Base-by-base conservation (phyloP, 1,284 basidiomycete genomes). In the Ustilago bromivora region DNA sequence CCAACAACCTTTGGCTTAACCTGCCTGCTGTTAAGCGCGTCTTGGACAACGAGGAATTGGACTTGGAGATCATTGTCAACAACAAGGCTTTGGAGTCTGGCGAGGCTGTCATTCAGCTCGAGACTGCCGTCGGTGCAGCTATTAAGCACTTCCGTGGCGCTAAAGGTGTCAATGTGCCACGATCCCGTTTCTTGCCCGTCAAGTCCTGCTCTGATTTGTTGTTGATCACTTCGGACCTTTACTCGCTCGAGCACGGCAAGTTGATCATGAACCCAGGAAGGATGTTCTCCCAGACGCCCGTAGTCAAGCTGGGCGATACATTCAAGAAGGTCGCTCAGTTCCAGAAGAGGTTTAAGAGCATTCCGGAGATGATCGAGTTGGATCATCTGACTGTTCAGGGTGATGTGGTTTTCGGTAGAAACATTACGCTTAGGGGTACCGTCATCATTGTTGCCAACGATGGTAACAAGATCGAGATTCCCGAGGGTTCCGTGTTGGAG, bases 1-100 rank as follows among this genome's bases (percentile, higher is more conserved):
- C 95, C 71, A 98, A 98, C 91, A 98, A 98, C 89, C 89, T 96
- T 84, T 98, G 96, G 96, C 91, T 98, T 88, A 94, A 98, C 89
- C 89, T 99, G 53, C 76, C 73, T 88, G 92, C 94, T 36, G 91
- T 99, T 87, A 99, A 97, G 91, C 92, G 93, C 69, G 91, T 98
- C 81, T 95, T 99, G 92, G 94, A 94, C 83, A 91, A 89, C 55
- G 95, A 90, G 76, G 90, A 95, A 84, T 92, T 90, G 69, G 89
- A 92, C 80, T 91, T 99, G 89, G 96, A 98, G 86, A 90, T 90
- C 81, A 96, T 96, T 88, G 92, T 97, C 88, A 98, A 98, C 90
- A 94, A 97, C 91, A 89, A 90, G 85, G 88, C 91, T 61, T 76
- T 85, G 47, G 82, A 81, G 43, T 78, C 72, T 13, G 92, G 94